Percentiles rank a stretch among this genome's conserved stretches.
Conservation (phyloP, 305 asterid species). For the Ilex paraguariensis region DNA sequence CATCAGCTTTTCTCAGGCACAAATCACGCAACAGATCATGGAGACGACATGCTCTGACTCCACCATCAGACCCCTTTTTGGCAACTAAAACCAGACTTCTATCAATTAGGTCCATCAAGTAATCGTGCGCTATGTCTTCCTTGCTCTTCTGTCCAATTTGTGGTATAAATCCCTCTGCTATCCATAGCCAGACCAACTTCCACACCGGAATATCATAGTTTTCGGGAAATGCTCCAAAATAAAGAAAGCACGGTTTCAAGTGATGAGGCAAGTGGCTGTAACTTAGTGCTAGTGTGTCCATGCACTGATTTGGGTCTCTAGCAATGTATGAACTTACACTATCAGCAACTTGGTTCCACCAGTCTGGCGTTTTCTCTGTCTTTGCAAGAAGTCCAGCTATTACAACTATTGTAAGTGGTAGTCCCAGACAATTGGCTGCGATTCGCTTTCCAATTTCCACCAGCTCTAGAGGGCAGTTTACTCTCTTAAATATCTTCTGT, state of each 20-base stretch:
- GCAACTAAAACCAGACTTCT: constrained; percentile 21
- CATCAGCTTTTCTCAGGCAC: constrained; percentile 16
- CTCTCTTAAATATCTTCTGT: constrained; percentile 8
- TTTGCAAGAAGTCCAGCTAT: constrained; percentile 26
- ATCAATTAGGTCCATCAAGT: constrained; percentile 20
- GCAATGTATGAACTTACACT: constrained; percentile 19
- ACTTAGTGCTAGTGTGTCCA: constrained; percentile 23
- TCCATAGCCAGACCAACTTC: constrained; percentile 19
- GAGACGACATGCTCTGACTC: constrained; percentile 17
- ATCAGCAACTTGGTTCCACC: constrained; percentile 27
- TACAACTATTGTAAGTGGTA: constrained; percentile 28
- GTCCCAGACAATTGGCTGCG: constrained; percentile 19
- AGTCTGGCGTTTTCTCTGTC: constrained; percentile 9
- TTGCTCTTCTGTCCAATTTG: constrained; percentile 20
- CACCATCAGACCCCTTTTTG: constrained; percentile 5
- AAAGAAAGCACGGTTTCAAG: constrained; percentile 18
- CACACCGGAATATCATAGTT: constrained; percentile 16
- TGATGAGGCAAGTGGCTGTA: constrained; percentile 23
- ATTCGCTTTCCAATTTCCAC: constrained; percentile 22
- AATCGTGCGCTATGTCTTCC: constrained; percentile 13
- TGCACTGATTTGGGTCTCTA: constrained; percentile 9
- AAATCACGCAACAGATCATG: constrained; percentile 28
- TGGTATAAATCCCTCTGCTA: constrained; percentile 27
- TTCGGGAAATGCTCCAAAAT: constrained; percentile 28
- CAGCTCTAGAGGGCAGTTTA: constrained; percentile 17